Evolutionary conservation across 441 rosid species (phyloP).

Genomic region (Jatropha multifida): DNA sequence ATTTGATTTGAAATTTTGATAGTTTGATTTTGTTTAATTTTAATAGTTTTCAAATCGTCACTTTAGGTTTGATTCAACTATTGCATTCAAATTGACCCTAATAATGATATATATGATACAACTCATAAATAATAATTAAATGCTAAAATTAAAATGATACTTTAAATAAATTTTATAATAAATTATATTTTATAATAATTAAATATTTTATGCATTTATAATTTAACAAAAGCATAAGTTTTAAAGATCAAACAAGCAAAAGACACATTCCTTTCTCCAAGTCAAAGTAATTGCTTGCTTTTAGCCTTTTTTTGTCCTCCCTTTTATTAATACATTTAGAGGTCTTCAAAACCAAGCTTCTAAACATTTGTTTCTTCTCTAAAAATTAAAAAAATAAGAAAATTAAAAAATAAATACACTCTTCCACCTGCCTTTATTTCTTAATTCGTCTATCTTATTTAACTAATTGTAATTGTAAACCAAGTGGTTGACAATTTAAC

Average conservation of each 20-base stretch:
- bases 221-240: background rate
- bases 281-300: background rate
- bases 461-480: background rate
- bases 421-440: background rate
- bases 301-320: background rate
- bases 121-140: too few relatives aligned
- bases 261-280: constrained; percentile 1
- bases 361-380: background rate
- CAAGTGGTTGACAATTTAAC: background rate
- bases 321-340: too few relatives aligned
- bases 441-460: background rate
- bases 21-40: too few relatives aligned
- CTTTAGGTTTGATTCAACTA: too few relatives aligned
- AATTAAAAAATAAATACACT: background rate
- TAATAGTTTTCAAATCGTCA: too few relatives aligned
- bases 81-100: too few relatives aligned
- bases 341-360: background rate
- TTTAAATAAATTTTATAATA: too few relatives aligned
- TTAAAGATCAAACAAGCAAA: background rate
- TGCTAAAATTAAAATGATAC: too few relatives aligned
- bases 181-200: too few relatives aligned
- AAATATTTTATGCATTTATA: too few relatives aligned
- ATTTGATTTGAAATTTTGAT: too few relatives aligned
- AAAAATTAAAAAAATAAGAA: background rate
- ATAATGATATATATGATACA: too few relatives aligned